A percentile compares a stretch with the other conserved stretches of the same genome.
phyloP scores from a whole-genome alignment of 2,329 filamentous ascomycete species.

The Aureobasidium melanogenum region DNA sequence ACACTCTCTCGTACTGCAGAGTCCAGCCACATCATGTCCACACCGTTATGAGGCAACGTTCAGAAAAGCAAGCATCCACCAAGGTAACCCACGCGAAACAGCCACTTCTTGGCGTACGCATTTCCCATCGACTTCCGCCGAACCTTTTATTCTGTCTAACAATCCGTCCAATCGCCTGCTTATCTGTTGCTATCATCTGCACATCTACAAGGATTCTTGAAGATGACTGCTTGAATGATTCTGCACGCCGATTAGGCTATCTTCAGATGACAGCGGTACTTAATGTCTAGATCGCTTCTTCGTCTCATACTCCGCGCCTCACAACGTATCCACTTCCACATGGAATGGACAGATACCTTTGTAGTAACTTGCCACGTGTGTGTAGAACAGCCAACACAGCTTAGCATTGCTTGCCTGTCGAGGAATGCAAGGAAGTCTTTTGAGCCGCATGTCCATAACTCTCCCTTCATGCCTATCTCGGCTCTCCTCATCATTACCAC shows the following conservation, averaged over 20 bases:
- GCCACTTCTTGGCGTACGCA: background rate
- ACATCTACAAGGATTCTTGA: background rate
- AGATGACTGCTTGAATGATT: background rate
- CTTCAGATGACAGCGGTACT: background rate
- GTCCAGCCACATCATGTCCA: background rate
- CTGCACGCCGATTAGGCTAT: background rate
- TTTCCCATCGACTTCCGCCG: background rate
- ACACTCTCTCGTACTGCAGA: background rate
- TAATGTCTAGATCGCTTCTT: background rate
- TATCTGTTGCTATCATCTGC: background rate
- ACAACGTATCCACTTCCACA: background rate
- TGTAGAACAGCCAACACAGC: background rate
- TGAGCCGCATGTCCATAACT: background rate
- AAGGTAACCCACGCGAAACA: background rate
- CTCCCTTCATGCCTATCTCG: background rate
- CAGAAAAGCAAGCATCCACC: slow-evolving; percentile 5
- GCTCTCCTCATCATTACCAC: background rate
- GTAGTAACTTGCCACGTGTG: background rate
- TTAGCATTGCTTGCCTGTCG: background rate
- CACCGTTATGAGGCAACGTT: background rate
- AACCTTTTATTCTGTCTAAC: background rate
- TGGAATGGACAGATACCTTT: background rate
- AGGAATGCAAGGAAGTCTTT: background rate
- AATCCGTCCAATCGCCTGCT: background rate
- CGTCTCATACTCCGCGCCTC: too few species aligned